phyloP scores from a whole-genome alignment of 2,329 filamentous ascomycete genomes.

The Hypoxylon sp. region DNA sequence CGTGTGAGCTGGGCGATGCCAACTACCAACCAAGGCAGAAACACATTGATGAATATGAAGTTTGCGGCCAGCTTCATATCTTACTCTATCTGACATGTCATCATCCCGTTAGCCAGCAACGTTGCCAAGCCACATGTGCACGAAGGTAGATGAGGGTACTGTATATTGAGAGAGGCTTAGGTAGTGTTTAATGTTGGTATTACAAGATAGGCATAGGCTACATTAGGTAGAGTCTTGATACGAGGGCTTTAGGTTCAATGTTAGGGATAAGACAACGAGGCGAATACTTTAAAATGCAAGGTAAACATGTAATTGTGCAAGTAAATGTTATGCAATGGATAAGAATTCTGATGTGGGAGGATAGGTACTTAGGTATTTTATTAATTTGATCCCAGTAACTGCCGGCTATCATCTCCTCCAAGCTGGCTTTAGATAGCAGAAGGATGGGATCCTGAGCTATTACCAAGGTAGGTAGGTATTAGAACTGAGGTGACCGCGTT shows the following conservation, averaged over 20 bases:
- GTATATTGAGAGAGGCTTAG: constrained; percentile 11
- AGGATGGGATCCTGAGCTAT: constrained; percentile 38
- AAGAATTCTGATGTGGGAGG: constrained; percentile 12
- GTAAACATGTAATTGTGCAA: constrained; percentile 24
- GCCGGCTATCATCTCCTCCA: constrained; percentile 22
- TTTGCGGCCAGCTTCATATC: constrained; percentile 37
- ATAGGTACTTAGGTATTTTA: constrained; percentile 31
- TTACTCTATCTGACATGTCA: constrained; percentile 49
- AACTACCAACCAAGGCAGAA: constrained; percentile 38
- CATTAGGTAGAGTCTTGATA: background rate
- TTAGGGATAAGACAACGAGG: constrained; percentile 9
- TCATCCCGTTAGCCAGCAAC: constrained; percentile 47
- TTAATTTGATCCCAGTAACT: constrained; percentile 26
- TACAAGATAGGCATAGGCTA: constrained; percentile 8
- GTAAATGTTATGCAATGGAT: constrained; percentile 25
- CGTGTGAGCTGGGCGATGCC: constrained; percentile 38
- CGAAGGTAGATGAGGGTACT: constrained; percentile 17
- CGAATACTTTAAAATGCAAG: background rate
- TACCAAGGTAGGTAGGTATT: constrained; percentile 39
- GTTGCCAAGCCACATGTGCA: constrained; percentile 42
- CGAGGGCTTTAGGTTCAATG: constrained; percentile 21
- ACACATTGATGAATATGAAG: constrained; percentile 35
- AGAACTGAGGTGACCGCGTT: constrained; percentile 40
- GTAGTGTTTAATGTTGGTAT: constrained; percentile 3
- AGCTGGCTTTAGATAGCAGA: constrained; percentile 20